These are phyloP conservation scores for Penicillium sp. DNA, from an alignment of 2,329 filamentous ascomycete genomes.

Conservation along the genomic window DNA sequence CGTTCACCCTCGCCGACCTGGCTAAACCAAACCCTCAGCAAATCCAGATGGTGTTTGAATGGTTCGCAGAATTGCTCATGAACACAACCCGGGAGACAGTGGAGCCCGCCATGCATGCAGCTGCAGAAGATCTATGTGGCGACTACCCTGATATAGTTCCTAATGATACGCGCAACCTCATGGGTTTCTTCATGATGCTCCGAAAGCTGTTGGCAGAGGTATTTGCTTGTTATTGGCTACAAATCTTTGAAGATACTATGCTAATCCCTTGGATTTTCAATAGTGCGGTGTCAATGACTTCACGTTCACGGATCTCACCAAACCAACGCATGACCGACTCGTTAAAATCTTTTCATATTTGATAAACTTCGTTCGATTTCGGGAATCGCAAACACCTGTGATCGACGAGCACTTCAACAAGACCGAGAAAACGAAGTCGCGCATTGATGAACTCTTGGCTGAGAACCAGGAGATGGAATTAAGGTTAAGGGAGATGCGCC, in stretches of 20 bases:
- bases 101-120: conserved; percentile 91
- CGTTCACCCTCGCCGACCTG: conserved; percentile 80
- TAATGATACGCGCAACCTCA: conserved; percentile 83
- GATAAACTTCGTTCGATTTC: conserved; percentile 98
- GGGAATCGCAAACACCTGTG: conserved; percentile 82
- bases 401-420: conserved; percentile 96
- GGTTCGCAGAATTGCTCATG: conserved; percentile 91
- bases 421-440: conserved; percentile 77
- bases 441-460: conserved; percentile 79
- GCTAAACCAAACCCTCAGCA: conserved; percentile 92
- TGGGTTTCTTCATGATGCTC: conserved; percentile 91
- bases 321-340: conserved; percentile 83
- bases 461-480: conserved; percentile 86
- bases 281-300: conserved; percentile 92
- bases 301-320: conserved; percentile 86
- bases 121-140: conserved; percentile 80
- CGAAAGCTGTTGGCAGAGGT: conserved; percentile 72
- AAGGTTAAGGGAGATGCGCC: conserved; percentile 75
- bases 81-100: conserved; percentile 91
- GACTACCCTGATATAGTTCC: conserved; percentile 82
- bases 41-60: conserved; percentile 97
- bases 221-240: conserved; percentile 7
- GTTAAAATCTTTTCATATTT: conserved; percentile 96
- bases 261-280: neutral
- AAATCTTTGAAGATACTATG: neutral